A percentile compares a stretch with the other conserved stretches of the same genome.
phyloP scores from a whole-genome alignment of 495 filamentous ascomycete species.

The Lophiotrema nucula region DNA sequence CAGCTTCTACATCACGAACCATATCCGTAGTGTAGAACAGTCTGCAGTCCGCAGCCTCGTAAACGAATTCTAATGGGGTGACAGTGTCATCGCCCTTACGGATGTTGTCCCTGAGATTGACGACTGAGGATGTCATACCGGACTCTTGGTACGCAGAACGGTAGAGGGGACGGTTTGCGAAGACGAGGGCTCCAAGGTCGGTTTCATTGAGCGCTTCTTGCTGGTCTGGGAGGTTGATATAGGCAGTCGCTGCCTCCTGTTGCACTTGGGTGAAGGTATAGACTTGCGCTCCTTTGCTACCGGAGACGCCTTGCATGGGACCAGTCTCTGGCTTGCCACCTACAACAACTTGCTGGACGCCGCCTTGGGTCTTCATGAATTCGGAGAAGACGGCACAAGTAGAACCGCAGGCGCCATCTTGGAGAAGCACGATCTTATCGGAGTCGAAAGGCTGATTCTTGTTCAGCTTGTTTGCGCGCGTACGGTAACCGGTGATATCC shows the following conservation, averaged over 20 bases:
- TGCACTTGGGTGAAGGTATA: slow-evolving; percentile 17
- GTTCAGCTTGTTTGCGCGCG: slow-evolving; percentile 18
- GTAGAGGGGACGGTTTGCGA: slow-evolving; percentile 14
- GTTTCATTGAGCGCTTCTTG: slow-evolving; percentile 26
- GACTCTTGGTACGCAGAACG: slow-evolving; percentile 9
- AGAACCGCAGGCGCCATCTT: slow-evolving; percentile 32
- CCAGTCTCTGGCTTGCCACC: slow-evolving; percentile 26
- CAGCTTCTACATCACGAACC: slow-evolving; percentile 11
- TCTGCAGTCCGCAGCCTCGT: slow-evolving; percentile 35
- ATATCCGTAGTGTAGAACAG: slow-evolving; percentile 31
- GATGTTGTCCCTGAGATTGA: slow-evolving; percentile 32
- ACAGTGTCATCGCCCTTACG: slow-evolving; percentile 17
- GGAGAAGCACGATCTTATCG: slow-evolving; percentile 34
- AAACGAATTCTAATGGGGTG: slow-evolving; percentile 32
- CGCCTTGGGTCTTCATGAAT: slow-evolving; percentile 30
- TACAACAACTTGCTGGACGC: slow-evolving; percentile 30
- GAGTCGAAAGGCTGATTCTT: slow-evolving; percentile 28
- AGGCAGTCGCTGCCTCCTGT: slow-evolving; percentile 4
- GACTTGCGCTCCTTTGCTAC: slow-evolving; percentile 29
- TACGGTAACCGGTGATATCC: slow-evolving; percentile 25
- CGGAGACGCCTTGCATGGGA: slow-evolving; percentile 32
- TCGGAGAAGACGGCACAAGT: slow-evolving; percentile 35
- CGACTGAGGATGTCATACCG: not conserved
- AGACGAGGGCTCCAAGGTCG: slow-evolving; percentile 18
- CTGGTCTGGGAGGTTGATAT: not conserved